Evolutionary conservation across 1,284 basidiomycete species (phyloP).

Genomic region (Irpex lacteus): DNA sequence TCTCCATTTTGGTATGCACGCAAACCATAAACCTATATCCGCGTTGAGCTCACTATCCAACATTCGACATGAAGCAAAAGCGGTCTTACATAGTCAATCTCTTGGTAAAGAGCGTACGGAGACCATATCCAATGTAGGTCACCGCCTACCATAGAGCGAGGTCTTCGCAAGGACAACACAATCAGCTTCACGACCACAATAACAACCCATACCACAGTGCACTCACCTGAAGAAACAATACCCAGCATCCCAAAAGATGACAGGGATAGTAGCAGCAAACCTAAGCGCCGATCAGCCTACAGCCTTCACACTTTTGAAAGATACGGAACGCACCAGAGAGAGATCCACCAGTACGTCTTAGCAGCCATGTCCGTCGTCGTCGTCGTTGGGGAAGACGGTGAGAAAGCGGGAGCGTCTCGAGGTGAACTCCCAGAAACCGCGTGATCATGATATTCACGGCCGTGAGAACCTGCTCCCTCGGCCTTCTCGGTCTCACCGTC

Average conservation of each 20-base stretch:
- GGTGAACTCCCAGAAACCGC: background rate
- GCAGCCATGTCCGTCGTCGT: constrained; percentile 22
- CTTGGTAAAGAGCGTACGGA: constrained; percentile 76
- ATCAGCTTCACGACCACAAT: background rate
- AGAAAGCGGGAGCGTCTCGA: constrained; percentile 1
- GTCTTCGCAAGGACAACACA: constrained; percentile 31
- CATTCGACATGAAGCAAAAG: background rate
- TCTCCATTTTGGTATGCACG: constrained; percentile 58
- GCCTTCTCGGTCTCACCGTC: background rate
- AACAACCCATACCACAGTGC: background rate
- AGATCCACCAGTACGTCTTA: constrained; percentile 24
- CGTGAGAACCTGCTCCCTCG: background rate
- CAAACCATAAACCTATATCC: constrained; percentile 66
- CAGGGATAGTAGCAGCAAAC: constrained; percentile 58
- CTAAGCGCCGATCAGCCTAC: constrained; percentile 11
- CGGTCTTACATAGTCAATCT: constrained; percentile 58
- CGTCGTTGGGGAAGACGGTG: constrained; percentile 8
- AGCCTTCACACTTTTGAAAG: too few relatives aligned
- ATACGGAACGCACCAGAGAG: constrained; percentile 24
- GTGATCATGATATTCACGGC: background rate
- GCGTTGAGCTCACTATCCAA: background rate
- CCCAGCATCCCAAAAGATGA: constrained; percentile 66
- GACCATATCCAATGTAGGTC: constrained; percentile 89
- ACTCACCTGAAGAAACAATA: constrained; percentile 72
- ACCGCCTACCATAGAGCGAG: constrained; percentile 70